Percentiles rank a stretch among this genome's conserved stretches.
Evolutionary conservation across 2,329 filamentous ascomycete species (phyloP).

Genomic region (Sporothrix brasiliensis): DNA sequence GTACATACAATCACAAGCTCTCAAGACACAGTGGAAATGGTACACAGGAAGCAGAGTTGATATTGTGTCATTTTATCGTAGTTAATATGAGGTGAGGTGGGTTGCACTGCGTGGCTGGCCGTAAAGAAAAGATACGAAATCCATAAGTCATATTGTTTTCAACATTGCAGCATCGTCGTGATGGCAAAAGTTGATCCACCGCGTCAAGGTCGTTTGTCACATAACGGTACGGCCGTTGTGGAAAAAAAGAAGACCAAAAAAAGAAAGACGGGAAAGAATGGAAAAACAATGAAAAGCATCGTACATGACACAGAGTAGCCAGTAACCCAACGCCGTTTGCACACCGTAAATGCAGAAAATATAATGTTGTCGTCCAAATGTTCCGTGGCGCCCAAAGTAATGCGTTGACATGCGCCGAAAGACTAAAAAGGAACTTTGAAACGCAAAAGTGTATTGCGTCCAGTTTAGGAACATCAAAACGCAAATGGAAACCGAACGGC

Average conservation of each 20-base stretch:
- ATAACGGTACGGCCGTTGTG: constrained; percentile 2
- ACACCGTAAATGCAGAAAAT: constrained; percentile 28
- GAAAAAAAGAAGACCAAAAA: neutral
- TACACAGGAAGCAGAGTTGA: neutral
- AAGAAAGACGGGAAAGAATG: neutral
- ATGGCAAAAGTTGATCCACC: constrained; percentile 4
- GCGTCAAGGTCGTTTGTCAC: neutral
- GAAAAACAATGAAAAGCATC: neutral
- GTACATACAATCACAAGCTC: neutral
- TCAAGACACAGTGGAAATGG: no score
- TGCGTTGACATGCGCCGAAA: neutral
- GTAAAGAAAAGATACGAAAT: neutral
- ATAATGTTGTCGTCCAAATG: constrained; percentile 19
- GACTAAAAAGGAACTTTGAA: neutral
- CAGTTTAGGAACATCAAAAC: neutral
- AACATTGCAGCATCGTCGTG: neutral
- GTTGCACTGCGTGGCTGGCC: neutral
- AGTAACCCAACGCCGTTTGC: constrained; percentile 14
- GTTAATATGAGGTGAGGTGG: neutral
- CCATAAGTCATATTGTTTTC: neutral
- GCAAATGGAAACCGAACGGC: constrained; percentile 21
- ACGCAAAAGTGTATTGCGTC: neutral
- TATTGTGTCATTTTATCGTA: neutral
- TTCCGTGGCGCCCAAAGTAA: constrained; percentile 24
- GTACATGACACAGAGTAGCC: neutral